Base-by-base conservation (phyloP, 768 basidiomycete genomes). In the Dentipellis fragilis region DNA sequence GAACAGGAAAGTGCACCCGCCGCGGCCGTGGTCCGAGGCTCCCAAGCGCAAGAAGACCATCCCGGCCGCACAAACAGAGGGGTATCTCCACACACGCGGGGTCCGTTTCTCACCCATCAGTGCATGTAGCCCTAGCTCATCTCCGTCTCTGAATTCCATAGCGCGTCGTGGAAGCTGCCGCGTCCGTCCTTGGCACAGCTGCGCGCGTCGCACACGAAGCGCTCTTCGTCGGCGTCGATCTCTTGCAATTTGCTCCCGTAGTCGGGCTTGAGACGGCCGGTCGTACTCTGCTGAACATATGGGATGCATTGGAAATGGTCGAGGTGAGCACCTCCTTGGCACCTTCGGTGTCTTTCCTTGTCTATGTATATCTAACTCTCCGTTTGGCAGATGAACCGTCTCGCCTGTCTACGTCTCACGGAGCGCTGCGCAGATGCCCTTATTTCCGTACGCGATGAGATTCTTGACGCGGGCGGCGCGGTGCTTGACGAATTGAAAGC, bases 341-440 rank as follows among this genome's bases (percentile, higher is more conserved):
- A n/a, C 21, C 29, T 39, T 51, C 10, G 22, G 37, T 14, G 3
- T 16, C 29, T 29, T 29, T 29, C 29, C 16, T 11, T 14, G 21
- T 19, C 29, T 2, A 23, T 0, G 4, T 22, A 37, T 36, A 39
- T 2, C 23, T 29, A 29, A 42, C 48, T 36, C 38, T 55, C 3
- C 40, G 22, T 48, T 42, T 34, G 29, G 29, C 59, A 89, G 87
- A 80, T 78, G 59, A 88, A 89, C 58, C 75, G 84, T 16, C 69
- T 84, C 11, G 77, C 79, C 1, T 87, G 84, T 61, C 72, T 89
- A 29, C 81, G 85, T 10, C 73, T 90, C 8, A 85, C 85, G 0
- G 81, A 87, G 60, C 80, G 85, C 23, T 88, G 86, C 58, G 87
- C 87, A 0, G 79, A 79, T 12, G 76, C 84, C 16, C 73, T 89